Evolutionary conservation across 2,329 filamentous ascomycete genomes (phyloP).

Genomic region (Teratosphaeria zuluensis): DNA sequence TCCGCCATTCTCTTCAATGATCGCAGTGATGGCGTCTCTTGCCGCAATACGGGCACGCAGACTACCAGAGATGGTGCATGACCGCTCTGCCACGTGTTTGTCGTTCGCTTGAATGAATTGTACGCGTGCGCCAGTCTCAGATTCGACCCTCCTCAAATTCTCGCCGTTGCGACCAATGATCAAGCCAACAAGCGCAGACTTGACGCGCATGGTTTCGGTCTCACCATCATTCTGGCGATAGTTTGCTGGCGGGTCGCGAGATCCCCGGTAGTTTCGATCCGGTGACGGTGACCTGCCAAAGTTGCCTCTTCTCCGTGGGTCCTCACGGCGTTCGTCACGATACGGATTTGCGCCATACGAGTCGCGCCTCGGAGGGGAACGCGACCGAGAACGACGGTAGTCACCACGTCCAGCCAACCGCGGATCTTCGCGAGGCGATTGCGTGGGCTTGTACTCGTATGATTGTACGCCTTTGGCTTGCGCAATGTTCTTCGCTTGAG

Average conservation of each 20-base stretch:
- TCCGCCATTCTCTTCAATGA: slow-evolving; percentile 77
- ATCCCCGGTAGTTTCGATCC: slow-evolving; percentile 27
- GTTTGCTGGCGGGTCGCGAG: slow-evolving; percentile 13
- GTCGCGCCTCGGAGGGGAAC: slow-evolving; percentile 59
- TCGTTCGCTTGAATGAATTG: slow-evolving; percentile 77
- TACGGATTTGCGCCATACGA: slow-evolving; percentile 62
- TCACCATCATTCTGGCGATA: slow-evolving; percentile 48
- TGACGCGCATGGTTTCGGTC: slow-evolving; percentile 76
- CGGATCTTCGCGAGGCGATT: slow-evolving; percentile 31
- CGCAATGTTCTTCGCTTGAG: slow-evolving; percentile 73
- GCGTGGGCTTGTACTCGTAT: slow-evolving; percentile 29
- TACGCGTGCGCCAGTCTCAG: slow-evolving; percentile 71
- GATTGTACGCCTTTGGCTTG: slow-evolving; percentile 62
- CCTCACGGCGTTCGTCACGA: slow-evolving; percentile 71
- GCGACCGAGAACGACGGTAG: slow-evolving; percentile 46
- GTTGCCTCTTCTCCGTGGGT: slow-evolving; percentile 44
- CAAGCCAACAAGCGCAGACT: slow-evolving; percentile 75
- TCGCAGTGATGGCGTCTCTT: slow-evolving; percentile 72
- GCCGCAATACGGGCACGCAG: slow-evolving; percentile 64
- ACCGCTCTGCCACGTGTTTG: slow-evolving; percentile 59
- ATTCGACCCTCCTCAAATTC: slow-evolving; percentile 75
- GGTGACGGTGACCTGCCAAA: slow-evolving; percentile 66
- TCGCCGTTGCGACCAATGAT: slow-evolving; percentile 88
- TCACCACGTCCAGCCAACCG: slow-evolving; percentile 49
- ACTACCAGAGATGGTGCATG: slow-evolving; percentile 76